Base-by-base conservation (phyloP, 306 rosid genomes). In the Aeschynomene evenia region DNA sequence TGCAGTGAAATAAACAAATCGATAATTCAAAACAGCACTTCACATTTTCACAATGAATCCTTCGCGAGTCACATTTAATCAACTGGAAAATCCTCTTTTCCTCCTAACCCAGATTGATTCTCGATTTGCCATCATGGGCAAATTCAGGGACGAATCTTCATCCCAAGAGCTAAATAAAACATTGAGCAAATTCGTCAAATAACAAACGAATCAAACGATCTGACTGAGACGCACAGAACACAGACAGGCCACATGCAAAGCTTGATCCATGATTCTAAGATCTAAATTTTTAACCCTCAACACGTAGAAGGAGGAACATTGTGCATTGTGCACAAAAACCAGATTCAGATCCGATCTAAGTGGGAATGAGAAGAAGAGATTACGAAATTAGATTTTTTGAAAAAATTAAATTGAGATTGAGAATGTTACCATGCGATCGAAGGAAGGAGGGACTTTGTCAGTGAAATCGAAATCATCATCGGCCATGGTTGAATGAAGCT, bases 371-470 rank as follows among this genome's bases (percentile, higher is more conserved):
- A 59, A 29, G 55, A 19, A 31, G 48, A 37, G 18, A 62, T 9
- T 9, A 14, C 26, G 20, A 72, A 58, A 18, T 23, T 0, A 52
- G 70, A 43, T 75, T 10, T 15, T 15, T 2, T 4, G 21, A 68
- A 19, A 56, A 69, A 70, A 11, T 34, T 4, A 11, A 37, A 45
- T 45, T 45, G 51, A 45, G 3, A 45, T 15, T n/a, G 51, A 45
- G 51, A 42, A 45, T 4, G 20, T 11, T 15, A 84, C 89, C 89
- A 36, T 23, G 59, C 76, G 72, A 63, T 83, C 84, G 54, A 81
- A 80, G 4, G 88, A 78, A 15, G 89, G 84, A 45, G 87, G 87
- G 16, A 80, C 87, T 50, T 79, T 70, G 52, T 75, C 79, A 10
- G 69, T 6, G 49, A 71, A 76, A 3, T 76, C 77, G 68, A 76